Base-by-base conservation (phyloP, 768 basidiomycete genomes). In the Amanita exitialis region DNA sequence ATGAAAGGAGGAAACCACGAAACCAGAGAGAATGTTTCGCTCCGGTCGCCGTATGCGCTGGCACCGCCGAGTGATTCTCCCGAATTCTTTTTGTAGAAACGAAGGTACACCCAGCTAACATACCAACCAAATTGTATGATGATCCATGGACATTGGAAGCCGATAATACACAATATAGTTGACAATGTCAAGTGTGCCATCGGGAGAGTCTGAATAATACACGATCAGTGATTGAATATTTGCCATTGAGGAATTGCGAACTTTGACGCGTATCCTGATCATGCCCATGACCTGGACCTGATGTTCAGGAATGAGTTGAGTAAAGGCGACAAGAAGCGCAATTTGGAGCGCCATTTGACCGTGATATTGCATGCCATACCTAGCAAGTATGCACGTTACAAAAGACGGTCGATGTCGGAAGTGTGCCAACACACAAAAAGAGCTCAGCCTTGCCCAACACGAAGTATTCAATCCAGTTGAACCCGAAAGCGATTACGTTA, bases 61-160 rank as follows among this genome's bases (percentile, higher is more conserved):
- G 70, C 70, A 3, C 86, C 84, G 43, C 75, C 78, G 30, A 80
- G 62, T 0, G 76, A 64, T 52, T 91, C 88, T 30, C 72, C 73
- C 3, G 77, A 69, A 60, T 86, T 87, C 64, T 86, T 83, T 70
- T 98, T 98, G 75, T 97, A 92, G 73, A 99, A 98, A 34, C 96
- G 83, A 30, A 99, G 78, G 68, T 96, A 99, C 49, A 90, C 75
- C 88, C 92, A 99, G 28, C 87, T 79, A 6, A 93, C 88, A 51
- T 96, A 86, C 92, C 95, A 99, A n/a, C 95, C 96, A 64, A 97
- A 99, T 62, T 99, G 96, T 56, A 98, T 93, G 61, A 93, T 70
- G 46, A 94, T 90, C 73, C 82, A 95, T 13, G 91, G 92, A 52
- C 82, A 85, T 63, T 92, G 92, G 69, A 84, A 84, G 18, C 91